These are phyloP conservation scores for Penicillium manginii DNA, from an alignment of 495 filamentous ascomycete genomes.

Conservation along the genomic window DNA sequence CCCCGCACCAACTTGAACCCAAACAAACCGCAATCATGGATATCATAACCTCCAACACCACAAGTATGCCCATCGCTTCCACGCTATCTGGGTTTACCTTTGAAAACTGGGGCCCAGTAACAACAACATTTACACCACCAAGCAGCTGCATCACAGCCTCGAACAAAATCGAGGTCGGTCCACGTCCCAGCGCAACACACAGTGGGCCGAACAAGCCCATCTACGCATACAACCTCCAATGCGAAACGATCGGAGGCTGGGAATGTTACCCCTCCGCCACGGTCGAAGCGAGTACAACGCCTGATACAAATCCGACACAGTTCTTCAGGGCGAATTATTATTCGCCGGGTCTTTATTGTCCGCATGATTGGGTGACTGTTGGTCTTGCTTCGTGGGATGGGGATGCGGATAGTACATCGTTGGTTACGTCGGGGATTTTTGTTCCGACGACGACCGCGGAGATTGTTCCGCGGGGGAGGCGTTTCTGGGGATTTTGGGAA, in stretches of 20 bases:
- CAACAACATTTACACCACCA: constrained; percentile 15
- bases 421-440: constrained; percentile 2
- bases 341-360: constrained; percentile 9
- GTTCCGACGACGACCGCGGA: not conserved
- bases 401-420: not conserved
- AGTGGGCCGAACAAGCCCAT: too few species aligned
- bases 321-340: not conserved
- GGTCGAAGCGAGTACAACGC: not conserved
- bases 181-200: not conserved
- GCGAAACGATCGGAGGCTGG: not conserved
- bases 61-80: constrained; percentile 14
- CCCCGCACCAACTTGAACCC: not conserved
- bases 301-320: not conserved
- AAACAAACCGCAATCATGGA: not conserved
- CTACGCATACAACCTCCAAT: not conserved
- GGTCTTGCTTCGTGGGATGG: not conserved
- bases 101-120: constrained; percentile 13
- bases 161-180: not conserved
- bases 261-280: not conserved
- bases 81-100: constrained; percentile 9
- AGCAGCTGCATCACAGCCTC: constrained; percentile 1
- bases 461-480: not conserved
- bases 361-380: constrained; percentile 7
- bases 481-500: not conserved
- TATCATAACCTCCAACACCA: not conserved